Percentiles rank a stretch among this genome's conserved stretches.
Evolutionary conservation across 2,329 filamentous ascomycete genomes (phyloP).

Genomic region (Cyclaneusma minus): DNA sequence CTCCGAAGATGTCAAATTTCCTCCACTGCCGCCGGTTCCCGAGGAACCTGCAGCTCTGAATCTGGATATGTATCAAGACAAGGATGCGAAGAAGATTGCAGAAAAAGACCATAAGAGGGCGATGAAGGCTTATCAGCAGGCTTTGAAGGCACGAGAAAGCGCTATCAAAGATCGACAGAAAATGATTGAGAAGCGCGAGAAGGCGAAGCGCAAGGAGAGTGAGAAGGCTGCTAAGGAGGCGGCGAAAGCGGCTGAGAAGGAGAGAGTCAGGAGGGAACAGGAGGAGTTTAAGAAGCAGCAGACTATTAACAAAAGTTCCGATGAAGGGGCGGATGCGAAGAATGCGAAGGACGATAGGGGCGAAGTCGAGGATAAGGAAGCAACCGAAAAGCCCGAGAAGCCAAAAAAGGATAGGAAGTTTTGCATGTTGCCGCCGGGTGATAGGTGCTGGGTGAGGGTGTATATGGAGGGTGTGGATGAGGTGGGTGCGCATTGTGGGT

Average conservation of each 20-base stretch:
- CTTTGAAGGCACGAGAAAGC: constrained; percentile 50
- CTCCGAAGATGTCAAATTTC: constrained; percentile 15
- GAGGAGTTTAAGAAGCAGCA: constrained; percentile 16
- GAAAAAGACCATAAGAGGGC: constrained; percentile 50
- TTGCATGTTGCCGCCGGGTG: constrained; percentile 55
- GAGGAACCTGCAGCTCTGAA: constrained; percentile 38
- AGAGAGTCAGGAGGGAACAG: constrained; percentile 13
- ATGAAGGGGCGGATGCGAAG: constrained; percentile 1
- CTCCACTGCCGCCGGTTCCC: constrained; percentile 35
- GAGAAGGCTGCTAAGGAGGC: constrained; percentile 20
- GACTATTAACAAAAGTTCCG: constrained; percentile 3
- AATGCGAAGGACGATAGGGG: constrained; percentile 3
- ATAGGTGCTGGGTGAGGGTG: constrained; percentile 62
- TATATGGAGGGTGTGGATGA: constrained; percentile 76
- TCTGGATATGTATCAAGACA: constrained; percentile 41
- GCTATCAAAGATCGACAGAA: constrained; percentile 48
- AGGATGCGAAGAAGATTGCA: constrained; percentile 48
- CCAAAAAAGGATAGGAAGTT: constrained; percentile 42
- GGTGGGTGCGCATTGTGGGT: constrained; percentile 67
- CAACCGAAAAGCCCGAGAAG: constrained; percentile 8
- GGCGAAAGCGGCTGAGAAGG: constrained; percentile 17
- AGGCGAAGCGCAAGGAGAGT: constrained; percentile 23
- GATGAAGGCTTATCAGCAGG: constrained; percentile 49
- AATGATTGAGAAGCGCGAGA: constrained; percentile 34
- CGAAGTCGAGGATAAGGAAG: not conserved